Evolutionary conservation across 23 red algal species (phyloP), one percentile per base, ranked within the genome.

Genomic region (Gracilaria vermiculophylla): DNA sequence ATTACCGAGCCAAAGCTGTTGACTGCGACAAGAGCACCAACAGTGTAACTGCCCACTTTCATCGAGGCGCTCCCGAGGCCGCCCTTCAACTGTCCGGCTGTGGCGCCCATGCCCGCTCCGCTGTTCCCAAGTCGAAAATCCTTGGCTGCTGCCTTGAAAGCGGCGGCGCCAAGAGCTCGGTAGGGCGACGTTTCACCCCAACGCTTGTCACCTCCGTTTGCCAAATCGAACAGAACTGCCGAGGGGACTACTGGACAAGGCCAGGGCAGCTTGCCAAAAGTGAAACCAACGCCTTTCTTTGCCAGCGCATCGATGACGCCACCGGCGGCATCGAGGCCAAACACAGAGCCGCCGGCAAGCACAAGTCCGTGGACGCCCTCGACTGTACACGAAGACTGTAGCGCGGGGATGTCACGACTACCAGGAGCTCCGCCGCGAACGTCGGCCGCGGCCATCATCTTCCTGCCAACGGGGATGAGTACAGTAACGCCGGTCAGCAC

Each of bases 301-400:
- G 10, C 2, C 67, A 73, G 67, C 32, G 4, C 37, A 4, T 49
- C 40, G 8, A 73, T 73, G 9, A 73, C 67, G 19, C 67, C 67
- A 24, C 17, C 67, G 37, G 67, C 67, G 1, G 67, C 67, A n/a
- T 43, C 67, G 21, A 73, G 67, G 19, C 67, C 67, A 41, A 73
- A 73, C 11, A 20, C 67, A 0, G 40, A 47, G 6, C 67, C 67
- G 2, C 67, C 67, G 29, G 67, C n/a, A 41, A 73, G 67, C 44
- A 73, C 23, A 7, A 73, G 31, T 9, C 21, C 67, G 67, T 73
- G 21, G 17, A 73, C 23, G 2, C 27, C 42, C 44, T 73, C 32
- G 20, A 73, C 67, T 1, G 3, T 2, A 10, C 28, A 33, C 7
- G 19, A 20, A 28, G 67, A 8, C 4, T 8, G 31, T 20, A 73